Base-by-base conservation (phyloP, 306 rosid species). In the Cicer pinnatifidum region DNA sequence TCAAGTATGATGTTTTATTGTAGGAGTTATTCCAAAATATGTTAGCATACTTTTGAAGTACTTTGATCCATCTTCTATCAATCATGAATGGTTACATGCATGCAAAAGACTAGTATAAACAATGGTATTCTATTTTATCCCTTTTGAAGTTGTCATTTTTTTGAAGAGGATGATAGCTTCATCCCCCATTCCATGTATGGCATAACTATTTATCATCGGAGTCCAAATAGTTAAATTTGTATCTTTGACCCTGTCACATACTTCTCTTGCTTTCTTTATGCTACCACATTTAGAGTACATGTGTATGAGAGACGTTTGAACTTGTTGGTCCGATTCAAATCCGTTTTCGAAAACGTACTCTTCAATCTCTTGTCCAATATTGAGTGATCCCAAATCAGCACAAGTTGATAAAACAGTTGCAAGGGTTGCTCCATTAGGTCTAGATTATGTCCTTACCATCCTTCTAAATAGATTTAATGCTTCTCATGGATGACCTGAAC, bases 221-320 rank as follows among this genome's bases (percentile, higher is more conserved):
- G 91, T 83, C 90, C 90, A 88, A 28, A 83, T 76, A 56, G 85
- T 85, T 67, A 88, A 81, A 84, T 90, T 93, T 75, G 87, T 90
- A 74, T 23, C 76, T 9, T 15, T 41, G 53, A 88, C 78, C 9
- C 71, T 75, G 75, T 85, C 83, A 69, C 84, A 90, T 51, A 84
- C 81, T 72, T 74, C 82, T 62, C 80, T 66, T 47, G 91, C 84
- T 58, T 67, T 82, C 69, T 69, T 79, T 53, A 87, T 79, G 71
- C 71, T 79, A 50, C 93, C 97, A 48, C 90, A 85, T 67, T 86
- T 88, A 56, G 88, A 90, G 84, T 86, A 88, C 93, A 88, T 84
- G 82, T 90, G 85, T 76, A 90, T 82, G n/a, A 90, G 83, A 72
- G 93, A 90, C 37, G 86, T 83, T 64, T 86, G 90, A 48, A 88